Base-by-base conservation (phyloP, 1,284 basidiomycete genomes). In the Ceraceosorus bombacis region DNA sequence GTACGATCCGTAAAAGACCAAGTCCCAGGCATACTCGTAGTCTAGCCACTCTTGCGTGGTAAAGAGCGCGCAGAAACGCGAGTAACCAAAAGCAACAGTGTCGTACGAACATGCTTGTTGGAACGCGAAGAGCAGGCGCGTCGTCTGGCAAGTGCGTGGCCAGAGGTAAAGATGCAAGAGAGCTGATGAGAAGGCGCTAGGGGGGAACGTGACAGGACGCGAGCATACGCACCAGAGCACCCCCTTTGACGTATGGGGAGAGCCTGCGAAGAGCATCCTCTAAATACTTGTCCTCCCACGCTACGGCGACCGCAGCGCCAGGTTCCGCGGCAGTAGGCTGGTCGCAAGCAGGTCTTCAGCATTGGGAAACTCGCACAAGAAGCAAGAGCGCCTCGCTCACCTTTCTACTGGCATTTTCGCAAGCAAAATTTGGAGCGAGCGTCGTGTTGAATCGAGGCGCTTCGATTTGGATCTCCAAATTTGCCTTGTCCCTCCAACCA, bases 21-120 rank as follows among this genome's bases (percentile, higher is more conserved):
- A 49, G 59, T 77, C 75, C 70, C 70, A 74, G 53, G 85, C 81
- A 63, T 92, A 93, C 75, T 90, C 84, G 76, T 89, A 93, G 9
- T 88, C 89, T 68, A 87, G 83, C 86, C 90, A 92, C 77, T 95
- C 91, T 51, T 89, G 86, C 72, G 87, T 82, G 0, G 88, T 91
- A 79, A 96, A 96, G 0, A 96, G 80, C 55, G 84, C 83, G 70
- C 93, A 96, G 79, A 94, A 95, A 66, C 85, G 86, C 38, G 88
- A 90, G 12, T 49, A n/a, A n/a, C 55, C 92, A 2, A 91, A 92
- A 0, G 90, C 87, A 48, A 92, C 89, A 3, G 91, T 94, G 49
- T 76, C 74, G 59, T 75, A 76, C n/a, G 68, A 62, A 53, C 74
- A 76, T 59, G 73, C 66, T 58, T 74, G 73, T 56, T 76, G 74